phyloP scores from a whole-genome alignment of 1,284 basidiomycete genomes.

The Microbotryum intermedium region DNA sequence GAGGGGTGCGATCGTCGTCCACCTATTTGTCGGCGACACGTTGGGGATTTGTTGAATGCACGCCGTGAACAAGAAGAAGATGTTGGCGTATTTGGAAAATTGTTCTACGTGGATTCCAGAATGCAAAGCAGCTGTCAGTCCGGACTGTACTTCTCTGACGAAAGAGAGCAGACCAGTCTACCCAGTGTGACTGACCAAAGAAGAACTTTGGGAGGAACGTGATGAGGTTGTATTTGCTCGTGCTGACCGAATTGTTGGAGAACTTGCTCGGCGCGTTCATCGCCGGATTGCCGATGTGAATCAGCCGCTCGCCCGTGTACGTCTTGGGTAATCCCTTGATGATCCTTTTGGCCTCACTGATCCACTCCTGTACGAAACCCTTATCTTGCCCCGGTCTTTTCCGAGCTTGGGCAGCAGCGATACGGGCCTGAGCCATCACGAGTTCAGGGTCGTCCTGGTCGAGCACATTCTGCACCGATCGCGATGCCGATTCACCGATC shows the following conservation, averaged over 20 bases:
- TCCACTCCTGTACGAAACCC: background rate
- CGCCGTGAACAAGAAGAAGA: conserved; percentile 98
- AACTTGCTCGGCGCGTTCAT: conserved; percentile 23
- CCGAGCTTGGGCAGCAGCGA: conserved; percentile 11
- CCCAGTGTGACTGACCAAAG: conserved; percentile 52
- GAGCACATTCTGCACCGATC: conserved; percentile 9
- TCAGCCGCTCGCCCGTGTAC: conserved; percentile 29
- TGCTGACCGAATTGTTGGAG: conserved; percentile 72
- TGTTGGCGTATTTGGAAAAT: conserved; percentile 96
- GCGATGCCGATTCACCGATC: conserved; percentile 5
- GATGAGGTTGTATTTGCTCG: conserved; percentile 86
- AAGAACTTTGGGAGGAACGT: conserved; percentile 93
- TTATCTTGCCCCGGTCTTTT: background rate
- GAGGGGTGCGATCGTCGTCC: conserved; percentile 91
- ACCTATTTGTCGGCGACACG: conserved; percentile 91
- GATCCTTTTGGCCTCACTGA: conserved; percentile 5
- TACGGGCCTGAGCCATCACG: conserved; percentile 13
- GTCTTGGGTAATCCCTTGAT: conserved; percentile 10
- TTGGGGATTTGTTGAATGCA: conserved; percentile 96
- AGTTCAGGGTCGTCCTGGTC: conserved; percentile 33
- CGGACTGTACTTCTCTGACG: background rate
- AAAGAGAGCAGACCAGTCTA: background rate
- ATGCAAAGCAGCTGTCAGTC: conserved; percentile 18
- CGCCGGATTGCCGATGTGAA: conserved; percentile 27
- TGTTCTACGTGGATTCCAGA: conserved; percentile 55